phyloP scores from a whole-genome alignment of 495 filamentous ascomycete species.

The Eremomyces bilateralis region DNA sequence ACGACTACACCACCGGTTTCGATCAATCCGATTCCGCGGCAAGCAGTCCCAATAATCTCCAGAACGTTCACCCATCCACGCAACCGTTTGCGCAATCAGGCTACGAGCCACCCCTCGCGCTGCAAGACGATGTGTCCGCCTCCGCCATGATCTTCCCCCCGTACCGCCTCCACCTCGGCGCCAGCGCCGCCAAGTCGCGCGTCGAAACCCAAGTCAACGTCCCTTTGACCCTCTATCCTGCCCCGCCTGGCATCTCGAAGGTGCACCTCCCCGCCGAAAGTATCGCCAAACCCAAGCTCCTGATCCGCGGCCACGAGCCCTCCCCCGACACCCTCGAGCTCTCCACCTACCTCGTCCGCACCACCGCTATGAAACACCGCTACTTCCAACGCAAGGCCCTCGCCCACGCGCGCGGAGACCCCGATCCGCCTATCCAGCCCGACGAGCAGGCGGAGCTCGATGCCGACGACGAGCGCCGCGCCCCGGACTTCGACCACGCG shows the following conservation, averaged over 20 bases:
- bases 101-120: no score
- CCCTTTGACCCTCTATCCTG: constrained; percentile 45
- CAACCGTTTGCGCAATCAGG: no score
- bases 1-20: no score
- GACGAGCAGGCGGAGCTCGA: constrained; percentile 23
- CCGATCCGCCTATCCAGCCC: background rate
- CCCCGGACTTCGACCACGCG: no score
- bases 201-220: constrained; percentile 91
- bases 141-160: no score
- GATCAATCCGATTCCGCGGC: no score
- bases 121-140: no score
- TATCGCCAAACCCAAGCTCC: constrained; percentile 75
- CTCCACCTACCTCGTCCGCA: constrained; percentile 62
- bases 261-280: constrained; percentile 72
- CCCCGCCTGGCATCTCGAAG: constrained; percentile 51
- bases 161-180: no score
- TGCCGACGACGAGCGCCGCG: constrained; percentile 31
- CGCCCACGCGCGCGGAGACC: constrained; percentile 30
- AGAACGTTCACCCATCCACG: no score
- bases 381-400: constrained; percentile 39
- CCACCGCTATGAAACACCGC: constrained; percentile 72
- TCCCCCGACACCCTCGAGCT: constrained; percentile 59
- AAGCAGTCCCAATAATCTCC: no score
- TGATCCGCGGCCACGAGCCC: constrained; percentile 39
- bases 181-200: constrained; percentile 78